Evolutionary conservation across 169 alveolate genomes (phyloP), one percentile per base, ranked within the genome.

Genomic region (Plasmodium malariae): DNA sequence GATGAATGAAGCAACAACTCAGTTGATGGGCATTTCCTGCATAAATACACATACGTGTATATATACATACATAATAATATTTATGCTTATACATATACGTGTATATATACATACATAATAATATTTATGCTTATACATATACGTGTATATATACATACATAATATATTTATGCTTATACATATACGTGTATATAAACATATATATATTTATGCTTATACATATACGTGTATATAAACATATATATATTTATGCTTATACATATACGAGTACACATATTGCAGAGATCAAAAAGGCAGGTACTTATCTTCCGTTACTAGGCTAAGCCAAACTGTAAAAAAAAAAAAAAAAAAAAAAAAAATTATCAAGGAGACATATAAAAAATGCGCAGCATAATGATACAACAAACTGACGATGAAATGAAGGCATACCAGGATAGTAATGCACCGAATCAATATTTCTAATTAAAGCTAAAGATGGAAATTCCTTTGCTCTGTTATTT

Each of bases 281-380:
- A 14, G 21, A 19, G 14, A 9, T 24, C 3, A 80, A 80, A 80
- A 80, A 24, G 90, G 90, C 1, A 80, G 65, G 19, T 80, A 80
- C 54, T 49, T 80, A 30, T 63, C 90, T 67, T 80, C 90, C 40
- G 90, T 12, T 21, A 80, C 76, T 37, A 80, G 40, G 51, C 71
- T 55, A 34, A 80, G 55, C 90, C 90, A 80, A 65, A 67, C 90
- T 80, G 69, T 28, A 55, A 24, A 28, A 65, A 65, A n/a, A 78
- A 63, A 21, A 45, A 30, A 34, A 40, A 59, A 74, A 74, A 36
- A 73, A 36, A 34, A 54, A 48, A 14, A 54, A 14, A 24, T 48
- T 26, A 43, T 21, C 4, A 17, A 36, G 14, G 4, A 30, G 21
- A 24, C 1, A 26, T 12, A 28, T 0, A 30, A 26, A 21, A 24